These are phyloP conservation scores for Spongiforma sp. DNA, from an alignment of 1,284 basidiomycete genomes.

Conservation along the genomic window DNA sequence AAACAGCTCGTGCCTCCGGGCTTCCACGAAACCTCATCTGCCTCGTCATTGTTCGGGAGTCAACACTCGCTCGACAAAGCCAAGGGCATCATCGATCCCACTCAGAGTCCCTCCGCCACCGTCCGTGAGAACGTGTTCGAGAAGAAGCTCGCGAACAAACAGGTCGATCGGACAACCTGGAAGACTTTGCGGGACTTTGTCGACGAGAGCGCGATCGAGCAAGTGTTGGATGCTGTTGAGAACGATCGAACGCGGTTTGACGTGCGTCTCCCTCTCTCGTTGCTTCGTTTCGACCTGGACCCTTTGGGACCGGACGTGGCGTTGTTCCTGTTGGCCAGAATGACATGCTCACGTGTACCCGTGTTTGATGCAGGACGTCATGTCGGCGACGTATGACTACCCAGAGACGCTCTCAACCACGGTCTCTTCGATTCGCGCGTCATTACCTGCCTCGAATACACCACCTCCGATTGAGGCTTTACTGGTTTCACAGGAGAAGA, in stretches of 20 bases:
- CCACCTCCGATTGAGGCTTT: conserved; percentile 52
- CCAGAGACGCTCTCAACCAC: conserved; percentile 63
- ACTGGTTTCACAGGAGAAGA: conserved; percentile 59
- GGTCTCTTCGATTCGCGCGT: conserved; percentile 56
- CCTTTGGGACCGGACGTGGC: not conserved
- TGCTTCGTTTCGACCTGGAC: not conserved
- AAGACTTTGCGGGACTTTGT: conserved; percentile 84
- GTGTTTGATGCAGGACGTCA: conserved; percentile 55
- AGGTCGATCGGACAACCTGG: conserved; percentile 63
- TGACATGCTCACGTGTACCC: not conserved
- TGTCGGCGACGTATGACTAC: conserved; percentile 67
- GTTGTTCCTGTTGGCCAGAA: not conserved
- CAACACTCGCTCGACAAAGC: conserved; percentile 60
- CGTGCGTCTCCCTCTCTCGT: conserved; percentile 45
- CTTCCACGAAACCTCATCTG: conserved; percentile 69
- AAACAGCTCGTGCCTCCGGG: conserved; percentile 74
- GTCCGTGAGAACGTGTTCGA: conserved; percentile 40
- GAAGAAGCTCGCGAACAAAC: conserved; percentile 35
- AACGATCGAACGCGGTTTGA: conserved; percentile 68
- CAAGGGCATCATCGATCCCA: conserved; percentile 35
- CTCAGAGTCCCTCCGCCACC: conserved; percentile 53
- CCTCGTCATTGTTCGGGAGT: conserved; percentile 76
- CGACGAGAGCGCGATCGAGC: conserved; percentile 78
- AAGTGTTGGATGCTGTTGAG: conserved; percentile 73
- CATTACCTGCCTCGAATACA: conserved; percentile 48